phyloP scores from a whole-genome alignment of 2,329 filamentous ascomycete genomes.

The Madurella fahalii region DNA sequence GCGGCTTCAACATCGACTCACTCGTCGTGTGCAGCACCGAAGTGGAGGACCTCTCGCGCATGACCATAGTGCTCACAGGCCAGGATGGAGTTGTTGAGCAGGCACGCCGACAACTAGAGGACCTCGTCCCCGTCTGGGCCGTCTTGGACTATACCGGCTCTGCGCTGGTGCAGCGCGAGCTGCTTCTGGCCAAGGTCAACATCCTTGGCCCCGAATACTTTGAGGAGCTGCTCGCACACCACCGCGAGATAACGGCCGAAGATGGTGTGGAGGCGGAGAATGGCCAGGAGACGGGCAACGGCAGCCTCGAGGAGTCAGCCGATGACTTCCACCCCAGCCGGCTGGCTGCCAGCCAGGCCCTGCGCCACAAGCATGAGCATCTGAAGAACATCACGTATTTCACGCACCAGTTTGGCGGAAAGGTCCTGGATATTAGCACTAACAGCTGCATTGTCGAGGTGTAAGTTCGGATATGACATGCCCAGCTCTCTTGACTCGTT shows the following conservation, averaged over 20 bases:
- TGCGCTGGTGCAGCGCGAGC: conserved; percentile 90
- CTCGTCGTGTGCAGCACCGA: conserved; percentile 97
- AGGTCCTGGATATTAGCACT: conserved; percentile 95
- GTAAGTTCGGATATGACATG: conserved; percentile 50
- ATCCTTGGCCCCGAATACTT: conserved; percentile 97
- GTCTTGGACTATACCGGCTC: conserved; percentile 93
- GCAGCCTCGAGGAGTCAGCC: conserved; percentile 44
- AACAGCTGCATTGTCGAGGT: conserved; percentile 98
- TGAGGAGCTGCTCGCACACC: conserved; percentile 91
- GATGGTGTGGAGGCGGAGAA: conserved; percentile 44
- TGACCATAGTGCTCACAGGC: conserved; percentile 96
- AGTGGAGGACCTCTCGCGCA: conserved; percentile 91
- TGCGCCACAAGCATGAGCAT: conserved; percentile 97
- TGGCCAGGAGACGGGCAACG: conserved; percentile 33
- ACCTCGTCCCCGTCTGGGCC: conserved; percentile 96
- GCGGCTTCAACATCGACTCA: conserved; percentile 98
- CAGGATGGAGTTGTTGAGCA: conserved; percentile 98
- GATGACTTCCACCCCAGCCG: conserved; percentile 87
- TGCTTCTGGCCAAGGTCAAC: conserved; percentile 93
- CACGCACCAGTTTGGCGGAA: conserved; percentile 95
- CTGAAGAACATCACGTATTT: conserved; percentile 94
- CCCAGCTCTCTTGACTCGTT: conserved; percentile 7
- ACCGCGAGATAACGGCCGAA: conserved; percentile 72
- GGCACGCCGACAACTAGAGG: conserved; percentile 89
- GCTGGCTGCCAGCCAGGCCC: conserved; percentile 78